Evolutionary conservation across 768 basidiomycete genomes (phyloP), one percentile per base, ranked within the genome.

Genomic region (Strobilomyces confusus): DNA sequence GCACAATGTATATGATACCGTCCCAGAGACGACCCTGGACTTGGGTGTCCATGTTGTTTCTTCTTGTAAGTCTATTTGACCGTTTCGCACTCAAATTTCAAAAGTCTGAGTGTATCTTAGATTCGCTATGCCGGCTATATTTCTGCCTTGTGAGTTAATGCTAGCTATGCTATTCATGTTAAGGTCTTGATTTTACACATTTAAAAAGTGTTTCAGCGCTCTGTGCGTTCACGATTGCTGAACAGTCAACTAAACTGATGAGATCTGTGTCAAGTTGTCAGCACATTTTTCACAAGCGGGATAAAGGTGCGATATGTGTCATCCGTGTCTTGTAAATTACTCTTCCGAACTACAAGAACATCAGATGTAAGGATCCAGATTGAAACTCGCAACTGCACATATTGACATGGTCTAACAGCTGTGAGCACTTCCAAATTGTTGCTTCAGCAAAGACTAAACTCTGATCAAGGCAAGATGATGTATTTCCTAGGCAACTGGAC

Each of bases 11-110:
- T 8, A 38, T 32, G 14, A 49, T 22, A 17, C 13, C 1, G 22
- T 30, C 20, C n/a, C 19, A 46, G 51, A n/a, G 2, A 22, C 22
- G n/a, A 25, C 37, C 22, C 6, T 52, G 51, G 51, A 46, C 34
- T 6, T 40, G 51, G 51, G 51, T 52, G 20, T 46, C 51, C 9
- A 32, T 22, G 8, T 12, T 52, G 20, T 52, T 46, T 52, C 44
- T 38, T 38, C 37, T 38, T 11, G 37, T 38, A 9, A 20, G 37
- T 38, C n/a, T 1, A 3, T 38, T 20, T 9, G 19, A 5, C 9
- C 8, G 19, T 37, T 9, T n/a, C n/a, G 8, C 15, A 4, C 4
- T 26, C 26, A 8, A 4, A 26, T 26, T 26, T 26, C 8, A 4
- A 37, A n/a, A 37, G 4, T n/a, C 4, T n/a, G 17, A n/a, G 17